Evolutionary conservation across 495 filamentous ascomycete species (phyloP), one percentile per base, ranked within the genome.

Genomic region (Aspergillus ostianus): DNA sequence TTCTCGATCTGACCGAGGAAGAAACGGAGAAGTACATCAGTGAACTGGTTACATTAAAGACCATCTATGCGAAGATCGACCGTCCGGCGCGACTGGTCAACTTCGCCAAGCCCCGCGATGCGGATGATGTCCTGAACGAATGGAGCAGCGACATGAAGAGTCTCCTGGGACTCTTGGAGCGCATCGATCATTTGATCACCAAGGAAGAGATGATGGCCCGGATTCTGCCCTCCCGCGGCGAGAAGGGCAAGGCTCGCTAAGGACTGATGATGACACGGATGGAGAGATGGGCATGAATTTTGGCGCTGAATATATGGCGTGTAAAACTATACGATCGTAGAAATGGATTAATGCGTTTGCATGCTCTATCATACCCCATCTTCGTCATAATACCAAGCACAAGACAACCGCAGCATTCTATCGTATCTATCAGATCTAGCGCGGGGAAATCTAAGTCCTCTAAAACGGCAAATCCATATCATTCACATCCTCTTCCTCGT

Each of bases 141-240:
- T 98, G 94, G 94, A 97, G 93, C 74, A 90, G 87, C 66, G 93
- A 97, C 70, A 97, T 98, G 95, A 97, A 96, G 89, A 94, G 88
- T 70, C 78, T 98, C 61, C 80, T 98, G 57, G 95, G 92, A 12
- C 75, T 95, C 60, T 69, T 98, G 72, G 94, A 98, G 80, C 82
- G 94, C 49, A 93, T 98, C 62, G 94, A 98, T 74, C 94, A 98
- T 77, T 79, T 98, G 72, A 98, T 98, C 67, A 98, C 94, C 55
- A 98, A 98, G 85, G 95, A 98, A 80, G 95, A 98, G 82, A 98
- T 98, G 94, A 98, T 98, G 94, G 94, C 94, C 41, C 82, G 93
- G 53, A 98, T 98, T 61, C 86, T 91, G 72, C 91, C 89, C 6
- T 76, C 85, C 27, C 84, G 85, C 13, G 36, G 36, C 58, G 82